A percentile compares a stretch with the other conserved stretches of the same genome.
These are phyloP conservation scores for Mucor ambiguus DNA, from an alignment of 371 early-diverging fungal genomes.

Conservation along the genomic window DNA sequence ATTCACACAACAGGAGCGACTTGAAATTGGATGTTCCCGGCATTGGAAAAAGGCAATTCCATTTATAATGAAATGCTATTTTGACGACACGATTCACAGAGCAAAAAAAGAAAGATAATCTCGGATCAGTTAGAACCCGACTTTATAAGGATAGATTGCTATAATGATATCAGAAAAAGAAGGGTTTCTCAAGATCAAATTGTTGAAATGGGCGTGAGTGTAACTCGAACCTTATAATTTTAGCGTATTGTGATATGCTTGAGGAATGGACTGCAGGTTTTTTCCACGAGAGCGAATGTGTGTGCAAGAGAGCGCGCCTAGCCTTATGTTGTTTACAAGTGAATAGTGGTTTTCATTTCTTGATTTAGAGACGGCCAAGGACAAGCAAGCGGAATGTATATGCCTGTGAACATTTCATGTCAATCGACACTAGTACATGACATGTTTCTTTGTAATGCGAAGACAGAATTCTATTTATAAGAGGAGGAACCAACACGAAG, in stretches of 20 bases:
- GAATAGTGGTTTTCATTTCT: background rate
- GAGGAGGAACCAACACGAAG: background rate
- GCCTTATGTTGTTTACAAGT: background rate
- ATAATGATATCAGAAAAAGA: background rate
- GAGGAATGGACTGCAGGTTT: background rate
- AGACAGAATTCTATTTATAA: background rate
- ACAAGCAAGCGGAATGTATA: background rate
- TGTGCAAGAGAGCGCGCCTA: background rate
- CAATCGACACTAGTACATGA: background rate
- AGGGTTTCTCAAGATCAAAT: background rate
- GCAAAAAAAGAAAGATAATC: background rate
- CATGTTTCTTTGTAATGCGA: background rate
- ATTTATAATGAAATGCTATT: background rate
- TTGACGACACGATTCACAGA: background rate
- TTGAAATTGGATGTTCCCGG: background rate
- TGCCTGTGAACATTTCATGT: background rate
- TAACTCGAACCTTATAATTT: background rate
- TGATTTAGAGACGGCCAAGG: background rate
- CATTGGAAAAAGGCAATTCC: background rate
- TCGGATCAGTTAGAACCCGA: background rate
- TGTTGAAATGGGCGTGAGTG: background rate
- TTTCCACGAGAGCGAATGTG: background rate
- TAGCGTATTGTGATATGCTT: background rate
- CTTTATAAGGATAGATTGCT: background rate
- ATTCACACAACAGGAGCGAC: background rate